Percentiles rank a stretch among this genome's conserved stretches.
Evolutionary conservation across 73 alveolate genomes (phyloP).

Genomic region (Tetrahymena malaccensis): DNA sequence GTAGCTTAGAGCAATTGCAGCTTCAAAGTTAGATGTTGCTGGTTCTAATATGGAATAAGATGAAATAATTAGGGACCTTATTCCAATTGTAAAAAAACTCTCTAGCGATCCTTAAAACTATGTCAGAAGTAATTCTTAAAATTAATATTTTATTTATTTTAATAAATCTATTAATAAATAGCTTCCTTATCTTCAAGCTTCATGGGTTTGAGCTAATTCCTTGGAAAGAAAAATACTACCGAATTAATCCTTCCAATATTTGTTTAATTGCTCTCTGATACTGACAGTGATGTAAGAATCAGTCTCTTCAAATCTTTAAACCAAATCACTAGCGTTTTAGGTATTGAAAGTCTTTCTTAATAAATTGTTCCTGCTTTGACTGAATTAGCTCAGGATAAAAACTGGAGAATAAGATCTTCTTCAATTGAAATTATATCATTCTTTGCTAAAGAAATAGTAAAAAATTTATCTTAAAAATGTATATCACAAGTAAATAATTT

Average conservation of each 20-base stretch:
- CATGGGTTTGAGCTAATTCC: conserved; percentile 19
- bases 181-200: conserved; percentile 26
- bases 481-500: too few species aligned
- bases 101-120: conserved; percentile 9
- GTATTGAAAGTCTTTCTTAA: conserved; percentile 32
- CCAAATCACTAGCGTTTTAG: conserved; percentile 22
- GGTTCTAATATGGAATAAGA: conserved; percentile 28
- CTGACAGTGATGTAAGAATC: conserved; percentile 40
- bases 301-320: conserved; percentile 30
- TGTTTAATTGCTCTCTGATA: conserved; percentile 9
- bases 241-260: conserved; percentile 36
- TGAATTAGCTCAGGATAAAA: conserved; percentile 39
- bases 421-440: conserved; percentile 26
- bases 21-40: conserved; percentile 22
- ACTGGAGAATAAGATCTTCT: conserved; percentile 44
- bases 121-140: conserved; percentile 21
- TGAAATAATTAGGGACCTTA: conserved; percentile 14
- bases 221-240: conserved; percentile 33
- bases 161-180: neutral
- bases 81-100: conserved; percentile 7
- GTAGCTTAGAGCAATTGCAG: conserved; percentile 12
- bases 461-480: neutral
- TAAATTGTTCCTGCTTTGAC: conserved; percentile 39
- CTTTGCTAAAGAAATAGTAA: conserved; percentile 32
- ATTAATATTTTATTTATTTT: too few species aligned